phyloP scores from a whole-genome alignment of 352 stramenopile species.

The Pythium myriotylum region DNA sequence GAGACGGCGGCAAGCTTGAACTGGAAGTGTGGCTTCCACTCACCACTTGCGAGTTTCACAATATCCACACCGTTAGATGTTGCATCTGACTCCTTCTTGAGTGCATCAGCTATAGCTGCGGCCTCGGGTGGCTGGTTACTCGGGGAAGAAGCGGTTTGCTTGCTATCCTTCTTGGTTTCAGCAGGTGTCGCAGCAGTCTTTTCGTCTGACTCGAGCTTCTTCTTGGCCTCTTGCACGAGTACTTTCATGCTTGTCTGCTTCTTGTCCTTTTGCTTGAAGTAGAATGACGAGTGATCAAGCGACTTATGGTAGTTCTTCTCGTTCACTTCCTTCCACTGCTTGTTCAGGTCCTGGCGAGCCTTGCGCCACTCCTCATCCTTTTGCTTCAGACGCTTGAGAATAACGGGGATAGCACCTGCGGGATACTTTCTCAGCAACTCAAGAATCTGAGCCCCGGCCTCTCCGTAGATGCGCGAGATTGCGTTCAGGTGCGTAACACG shows the following conservation, averaged over 20 bases:
- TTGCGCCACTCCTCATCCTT: slow-evolving; percentile 98
- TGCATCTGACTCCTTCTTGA: slow-evolving; percentile 50
- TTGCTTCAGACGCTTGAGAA: slow-evolving; percentile 97
- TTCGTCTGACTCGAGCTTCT: slow-evolving; percentile 73
- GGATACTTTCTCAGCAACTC: slow-evolving; percentile 97
- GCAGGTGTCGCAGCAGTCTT: slow-evolving; percentile 32
- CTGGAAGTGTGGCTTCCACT: slow-evolving; percentile 74
- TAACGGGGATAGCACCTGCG: slow-evolving; percentile 96
- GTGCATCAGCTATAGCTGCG: slow-evolving; percentile 59
- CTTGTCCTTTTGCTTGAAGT: slow-evolving; percentile 99
- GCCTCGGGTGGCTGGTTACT: slow-evolving; percentile 47
- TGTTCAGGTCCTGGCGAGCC: slow-evolving; percentile 94
- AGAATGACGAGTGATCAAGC: slow-evolving; percentile 98
- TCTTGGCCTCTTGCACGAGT: slow-evolving; percentile 89
- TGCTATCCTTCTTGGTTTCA: slow-evolving; percentile 30
- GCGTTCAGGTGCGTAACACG: slow-evolving; percentile 97
- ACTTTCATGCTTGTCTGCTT: slow-evolving; percentile 95
- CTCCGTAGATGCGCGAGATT: slow-evolving; percentile 98
- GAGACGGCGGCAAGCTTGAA: slow-evolving; percentile 75
- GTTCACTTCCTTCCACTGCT: slow-evolving; percentile 97
- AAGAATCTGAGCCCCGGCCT: slow-evolving; percentile 89
- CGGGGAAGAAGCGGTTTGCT: slow-evolving; percentile 25
- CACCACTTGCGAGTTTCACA: slow-evolving; percentile 1
- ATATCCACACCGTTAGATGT: slow-evolving; percentile 9
- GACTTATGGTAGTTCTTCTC: slow-evolving; percentile 99